Conservation (phyloP, 2,329 filamentous ascomycete genomes). For the Cladophialophora bantiana region DNA sequence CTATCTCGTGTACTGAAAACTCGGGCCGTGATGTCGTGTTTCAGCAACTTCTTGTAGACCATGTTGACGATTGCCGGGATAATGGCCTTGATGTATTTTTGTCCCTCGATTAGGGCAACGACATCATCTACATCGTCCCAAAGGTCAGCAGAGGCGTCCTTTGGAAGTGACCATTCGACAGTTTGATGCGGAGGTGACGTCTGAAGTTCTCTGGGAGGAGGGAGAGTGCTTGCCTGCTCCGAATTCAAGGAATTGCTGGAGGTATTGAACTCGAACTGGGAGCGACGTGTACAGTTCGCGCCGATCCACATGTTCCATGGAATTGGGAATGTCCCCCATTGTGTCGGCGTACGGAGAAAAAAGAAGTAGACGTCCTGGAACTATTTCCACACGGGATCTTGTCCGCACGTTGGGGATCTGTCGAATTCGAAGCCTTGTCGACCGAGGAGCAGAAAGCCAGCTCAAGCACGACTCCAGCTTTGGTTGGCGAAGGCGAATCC, state of each 20-base stretch:
- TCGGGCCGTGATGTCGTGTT: constrained; percentile 81
- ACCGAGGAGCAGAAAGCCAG: background rate
- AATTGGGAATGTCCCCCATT: constrained; percentile 30
- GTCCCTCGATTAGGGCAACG: constrained; percentile 70
- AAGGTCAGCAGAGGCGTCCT: constrained; percentile 3
- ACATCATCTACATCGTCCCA: constrained; percentile 65
- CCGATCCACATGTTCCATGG: constrained; percentile 35
- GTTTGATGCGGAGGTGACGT: no score
- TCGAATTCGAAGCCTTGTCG: background rate
- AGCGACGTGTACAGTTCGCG: constrained; percentile 35
- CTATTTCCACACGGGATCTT: background rate
- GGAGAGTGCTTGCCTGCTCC: constrained; percentile 63
- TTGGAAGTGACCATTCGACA: background rate
- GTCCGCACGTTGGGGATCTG: background rate
- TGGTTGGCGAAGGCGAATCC: background rate
- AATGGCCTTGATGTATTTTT: constrained; percentile 80
- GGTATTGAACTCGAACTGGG: constrained; percentile 68
- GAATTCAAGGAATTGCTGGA: constrained; percentile 79
- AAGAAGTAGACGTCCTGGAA: background rate
- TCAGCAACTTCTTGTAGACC: constrained; percentile 80
- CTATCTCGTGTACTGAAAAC: constrained; percentile 70
- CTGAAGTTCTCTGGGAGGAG: background rate
- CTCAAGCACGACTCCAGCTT: background rate
- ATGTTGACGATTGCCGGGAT: constrained; percentile 85
- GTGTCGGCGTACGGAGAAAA: background rate